Percentiles rank a stretch among this genome's conserved stretches.
phyloP scores from a whole-genome alignment of 2,329 filamentous ascomycete genomes.

The Escovopsis sp. region DNA sequence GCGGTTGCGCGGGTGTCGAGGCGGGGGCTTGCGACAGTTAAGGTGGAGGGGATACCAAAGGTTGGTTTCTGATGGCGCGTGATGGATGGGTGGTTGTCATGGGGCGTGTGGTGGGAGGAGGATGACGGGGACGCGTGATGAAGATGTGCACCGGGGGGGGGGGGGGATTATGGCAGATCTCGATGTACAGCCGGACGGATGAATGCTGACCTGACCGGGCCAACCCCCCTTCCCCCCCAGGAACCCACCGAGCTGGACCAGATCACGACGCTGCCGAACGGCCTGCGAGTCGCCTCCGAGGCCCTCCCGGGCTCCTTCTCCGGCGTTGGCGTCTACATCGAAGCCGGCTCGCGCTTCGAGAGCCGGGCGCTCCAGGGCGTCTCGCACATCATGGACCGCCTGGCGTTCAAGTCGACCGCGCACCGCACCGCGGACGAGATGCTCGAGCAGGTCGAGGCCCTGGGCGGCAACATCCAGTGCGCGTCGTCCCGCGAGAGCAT shows the following conservation, averaged over 20 bases:
- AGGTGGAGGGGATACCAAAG: constrained; percentile 23
- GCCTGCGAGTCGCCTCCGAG: constrained; percentile 86
- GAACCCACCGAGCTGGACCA: constrained; percentile 79
- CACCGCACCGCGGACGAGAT: constrained; percentile 64
- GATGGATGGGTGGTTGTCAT: not conserved
- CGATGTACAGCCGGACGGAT: too few species aligned
- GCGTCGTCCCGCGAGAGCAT: constrained; percentile 87
- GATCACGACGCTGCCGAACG: constrained; percentile 82
- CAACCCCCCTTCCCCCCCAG: too few species aligned
- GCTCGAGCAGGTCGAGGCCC: constrained; percentile 70
- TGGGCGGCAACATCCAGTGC: constrained; percentile 95
- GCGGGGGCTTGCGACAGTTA: constrained; percentile 18
- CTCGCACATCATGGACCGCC: constrained; percentile 87
- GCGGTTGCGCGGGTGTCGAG: constrained; percentile 11
- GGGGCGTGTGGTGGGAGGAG: not conserved
- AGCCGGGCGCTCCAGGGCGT: constrained; percentile 72
- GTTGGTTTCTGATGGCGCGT: constrained; percentile 8
- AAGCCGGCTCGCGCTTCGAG: constrained; percentile 90
- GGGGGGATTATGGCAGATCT: too few species aligned
- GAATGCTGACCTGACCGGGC: too few species aligned
- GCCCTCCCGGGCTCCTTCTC: constrained; percentile 89
- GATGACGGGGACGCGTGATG: not conserved
- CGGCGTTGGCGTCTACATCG: constrained; percentile 88
- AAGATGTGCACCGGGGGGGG: too few species aligned
- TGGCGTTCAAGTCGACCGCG: constrained; percentile 85